Evolutionary conservation across 2,329 filamentous ascomycete species (phyloP).

Genomic region (Phyllosticta paracitricarpa): DNA sequence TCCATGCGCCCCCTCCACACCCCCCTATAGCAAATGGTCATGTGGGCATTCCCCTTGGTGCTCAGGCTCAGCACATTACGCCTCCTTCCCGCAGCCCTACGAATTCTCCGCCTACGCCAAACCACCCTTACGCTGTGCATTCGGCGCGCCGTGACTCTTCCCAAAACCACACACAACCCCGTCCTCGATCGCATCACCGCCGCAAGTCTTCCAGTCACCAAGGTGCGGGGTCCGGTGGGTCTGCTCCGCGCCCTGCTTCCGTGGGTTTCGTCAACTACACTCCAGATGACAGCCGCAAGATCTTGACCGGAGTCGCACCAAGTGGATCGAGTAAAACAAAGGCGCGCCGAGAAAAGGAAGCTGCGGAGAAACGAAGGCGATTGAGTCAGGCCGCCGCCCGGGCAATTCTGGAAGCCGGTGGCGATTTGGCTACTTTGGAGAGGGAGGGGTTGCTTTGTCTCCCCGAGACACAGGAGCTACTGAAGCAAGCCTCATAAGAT

Average conservation of each 20-base stretch:
- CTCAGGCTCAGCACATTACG: constrained; percentile 1
- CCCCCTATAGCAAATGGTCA: background rate
- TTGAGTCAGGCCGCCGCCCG: constrained; percentile 59
- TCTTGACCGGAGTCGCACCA: constrained; percentile 84
- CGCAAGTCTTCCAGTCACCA: constrained; percentile 5
- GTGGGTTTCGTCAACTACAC: constrained; percentile 84
- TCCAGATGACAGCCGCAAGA: constrained; percentile 62
- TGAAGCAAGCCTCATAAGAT: background rate
- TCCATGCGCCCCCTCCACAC: background rate
- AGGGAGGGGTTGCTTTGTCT: constrained; percentile 28
- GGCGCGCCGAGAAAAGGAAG: constrained; percentile 81
- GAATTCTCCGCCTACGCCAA: background rate
- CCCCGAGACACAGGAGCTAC: constrained; percentile 6
- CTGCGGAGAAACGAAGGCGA: constrained; percentile 61
- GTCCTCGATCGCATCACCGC: constrained; percentile 6
- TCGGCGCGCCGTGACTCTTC: constrained; percentile 1
- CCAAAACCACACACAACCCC: background rate
- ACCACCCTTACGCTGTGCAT: background rate
- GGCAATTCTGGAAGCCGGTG: constrained; percentile 61
- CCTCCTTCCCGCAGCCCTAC: constrained; percentile 8
- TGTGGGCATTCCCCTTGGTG: background rate
- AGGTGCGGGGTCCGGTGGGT: constrained; percentile 12
- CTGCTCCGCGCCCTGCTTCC: constrained; percentile 32
- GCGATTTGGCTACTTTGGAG: constrained; percentile 43
- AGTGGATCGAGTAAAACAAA: constrained; percentile 91